Base-by-base conservation (phyloP, 768 basidiomycete genomes). In the Coprinopsis cinerea region DNA sequence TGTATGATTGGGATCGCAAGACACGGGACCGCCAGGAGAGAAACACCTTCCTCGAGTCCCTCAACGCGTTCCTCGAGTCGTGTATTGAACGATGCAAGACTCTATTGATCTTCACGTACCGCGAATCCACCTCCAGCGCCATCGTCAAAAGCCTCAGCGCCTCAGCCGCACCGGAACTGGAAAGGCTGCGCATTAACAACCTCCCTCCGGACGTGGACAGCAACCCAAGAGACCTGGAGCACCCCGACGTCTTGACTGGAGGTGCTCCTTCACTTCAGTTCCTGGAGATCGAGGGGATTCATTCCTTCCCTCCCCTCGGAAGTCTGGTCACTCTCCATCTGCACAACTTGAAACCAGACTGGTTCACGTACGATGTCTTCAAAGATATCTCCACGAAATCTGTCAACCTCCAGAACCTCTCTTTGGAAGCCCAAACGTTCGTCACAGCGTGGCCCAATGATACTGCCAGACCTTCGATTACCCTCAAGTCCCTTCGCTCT, bases 301-400 rank as follows among this genome's bases (percentile, higher is more conserved):
- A 28, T n/a, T 10, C 37, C 4, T 47, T 46, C 34, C 50, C 50
- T 5, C 44, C 50, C 3, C 25, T 51, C 7, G 5, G 14, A 7
- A 10, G 20, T n/a, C 32, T 51, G 9, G 17, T 32, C 18, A 51
- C 50, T 1, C 50, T 51, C 4, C 34, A 39, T 40, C 44, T 51
- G 2, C 50, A 51, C 37, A 41, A 40, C 35, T 5, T 28, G 25
- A 40, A 25, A 6, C 14, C 44, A n/a, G 34, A 37, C 6, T 51
- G 44, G 44, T 37, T 51, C 35, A 25, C 44, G 3, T 37, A 34
- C 20, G 23, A 30, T 5, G 24, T 18, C 24, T 46, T 51, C 26
- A 15, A 20, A 17, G 9, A 37, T 15, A 37, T 51, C 20, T 15
- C 15, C 15, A 24, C 13, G 2, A 41, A 30, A 32, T 35, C 44